phyloP scores from a whole-genome alignment of 2,329 filamentous ascomycete species.

The Aspergillus pseudoviridinutans region DNA sequence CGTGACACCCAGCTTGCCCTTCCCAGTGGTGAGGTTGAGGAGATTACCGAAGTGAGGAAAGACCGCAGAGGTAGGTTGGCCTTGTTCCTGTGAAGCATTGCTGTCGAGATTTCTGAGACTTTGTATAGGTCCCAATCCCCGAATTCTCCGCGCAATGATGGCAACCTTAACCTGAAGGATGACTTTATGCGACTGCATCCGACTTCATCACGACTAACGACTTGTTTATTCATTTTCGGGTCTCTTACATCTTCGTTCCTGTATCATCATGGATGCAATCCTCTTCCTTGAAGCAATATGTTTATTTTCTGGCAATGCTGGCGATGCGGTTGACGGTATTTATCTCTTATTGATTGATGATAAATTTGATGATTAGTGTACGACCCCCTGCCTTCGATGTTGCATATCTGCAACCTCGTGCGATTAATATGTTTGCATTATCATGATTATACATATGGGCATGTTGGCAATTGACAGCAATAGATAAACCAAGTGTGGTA shows the following conservation, averaged over 20 bases:
- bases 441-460: neutral
- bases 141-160: constrained; percentile 65
- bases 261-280: neutral
- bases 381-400: neutral
- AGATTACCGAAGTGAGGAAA: constrained; percentile 66
- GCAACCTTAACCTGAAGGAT: constrained; percentile 60
- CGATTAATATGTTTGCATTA: neutral
- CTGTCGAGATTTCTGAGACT: constrained; percentile 15
- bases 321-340: neutral
- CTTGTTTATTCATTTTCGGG: constrained; percentile 1
- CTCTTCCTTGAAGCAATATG: neutral
- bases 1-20: constrained; percentile 33
- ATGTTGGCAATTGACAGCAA: neutral
- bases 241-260: neutral
- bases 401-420: neutral
- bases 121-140: constrained; percentile 58
- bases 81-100: constrained; percentile 23
- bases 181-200: neutral
- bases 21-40: constrained; percentile 42
- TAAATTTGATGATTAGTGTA: neutral
- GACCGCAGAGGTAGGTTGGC: constrained; percentile 92
- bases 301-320: neutral
- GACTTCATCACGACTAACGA: constrained; percentile 1
- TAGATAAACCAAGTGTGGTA: neutral
- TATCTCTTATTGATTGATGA: neutral